Evolutionary conservation across 2,329 filamentous ascomycete species (phyloP).

Genomic region (Raffaelea albimanens): DNA sequence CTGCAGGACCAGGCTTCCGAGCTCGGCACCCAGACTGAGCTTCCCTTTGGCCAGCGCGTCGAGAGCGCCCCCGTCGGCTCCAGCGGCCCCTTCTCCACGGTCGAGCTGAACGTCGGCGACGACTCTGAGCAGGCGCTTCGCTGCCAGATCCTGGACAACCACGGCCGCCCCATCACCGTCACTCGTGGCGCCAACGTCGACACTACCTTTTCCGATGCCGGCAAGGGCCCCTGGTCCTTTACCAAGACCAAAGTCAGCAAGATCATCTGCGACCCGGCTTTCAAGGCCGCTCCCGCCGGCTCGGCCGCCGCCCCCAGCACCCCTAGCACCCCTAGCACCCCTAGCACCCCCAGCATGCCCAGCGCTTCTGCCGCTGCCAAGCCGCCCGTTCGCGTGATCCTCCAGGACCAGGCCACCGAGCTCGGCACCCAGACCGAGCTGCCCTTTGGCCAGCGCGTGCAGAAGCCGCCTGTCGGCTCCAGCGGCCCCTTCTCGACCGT

Average conservation of each 20-base stretch:
- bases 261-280: neutral
- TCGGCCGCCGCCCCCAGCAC: too few relatives aligned
- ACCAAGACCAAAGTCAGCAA: neutral
- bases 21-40: neutral
- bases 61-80: neutral
- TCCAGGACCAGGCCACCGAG: neutral
- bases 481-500: neutral
- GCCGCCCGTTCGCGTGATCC: neutral
- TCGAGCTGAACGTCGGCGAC: neutral
- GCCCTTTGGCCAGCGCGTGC: neutral
- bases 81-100: neutral
- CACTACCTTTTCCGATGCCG: neutral
- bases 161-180: neutral
- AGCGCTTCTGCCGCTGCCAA: neutral
- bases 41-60: neutral
- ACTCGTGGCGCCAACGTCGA: neutral
- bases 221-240: neutral
- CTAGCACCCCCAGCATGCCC: neutral
- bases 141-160: neutral
- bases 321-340: neutral
- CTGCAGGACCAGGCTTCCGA: neutral
- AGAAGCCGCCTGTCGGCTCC: neutral
- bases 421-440: neutral
- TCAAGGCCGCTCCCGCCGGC: neutral
- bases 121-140: neutral